Base-by-base conservation (phyloP, 768 basidiomycete genomes). In the Rhodotorula babjevae region DNA sequence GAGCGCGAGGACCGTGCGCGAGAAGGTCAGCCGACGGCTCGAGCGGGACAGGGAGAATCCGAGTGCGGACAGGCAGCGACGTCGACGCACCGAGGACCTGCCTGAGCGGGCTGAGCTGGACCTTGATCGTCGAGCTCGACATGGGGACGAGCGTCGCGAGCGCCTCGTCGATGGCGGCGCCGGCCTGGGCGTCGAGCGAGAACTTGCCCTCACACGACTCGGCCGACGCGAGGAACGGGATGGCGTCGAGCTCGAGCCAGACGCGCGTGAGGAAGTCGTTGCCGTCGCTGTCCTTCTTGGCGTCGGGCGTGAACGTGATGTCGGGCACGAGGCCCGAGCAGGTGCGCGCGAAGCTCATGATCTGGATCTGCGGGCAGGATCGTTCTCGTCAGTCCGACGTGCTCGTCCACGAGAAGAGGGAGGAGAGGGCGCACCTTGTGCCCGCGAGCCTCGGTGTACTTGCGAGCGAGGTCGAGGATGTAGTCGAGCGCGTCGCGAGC, bases 171-270 rank as follows among this genome's bases (percentile, higher is more conserved):
- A 73, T 25, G 8, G 72, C 72, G 0, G 61, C 44, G 23, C 33
- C 19, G 14, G 72, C 67, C 57, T 69, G 67, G 14, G 53, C 60
- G 5, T 69, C 64, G 33, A 73, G 47, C 23, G 67, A 69, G 65
- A 73, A 73, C 40, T 62, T 50, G 6, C 46, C 36, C 11, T 63
- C 44, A 12, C 60, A n/a, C 2, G 61, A 36, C 4, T 25, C 63
- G 0, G 16, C 3, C 1, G 52, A 59, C 10, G 61, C 60, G 16
- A 73, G 61, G 61, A 66, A 73, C 27, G 72, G 68, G 29, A 73
- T 57, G 10, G 68, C 60, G 50, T 73, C 72, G 60, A 73, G 72
- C 50, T 65, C 59, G 64, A 73, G 64, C 68, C 68, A 73, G 29
- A 66, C 65, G 21, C 68, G 63, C 14, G 64, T 60, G 25, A 59